phyloP scores from a whole-genome alignment of 495 filamentous ascomycete genomes.

The Tuber calosporum region DNA sequence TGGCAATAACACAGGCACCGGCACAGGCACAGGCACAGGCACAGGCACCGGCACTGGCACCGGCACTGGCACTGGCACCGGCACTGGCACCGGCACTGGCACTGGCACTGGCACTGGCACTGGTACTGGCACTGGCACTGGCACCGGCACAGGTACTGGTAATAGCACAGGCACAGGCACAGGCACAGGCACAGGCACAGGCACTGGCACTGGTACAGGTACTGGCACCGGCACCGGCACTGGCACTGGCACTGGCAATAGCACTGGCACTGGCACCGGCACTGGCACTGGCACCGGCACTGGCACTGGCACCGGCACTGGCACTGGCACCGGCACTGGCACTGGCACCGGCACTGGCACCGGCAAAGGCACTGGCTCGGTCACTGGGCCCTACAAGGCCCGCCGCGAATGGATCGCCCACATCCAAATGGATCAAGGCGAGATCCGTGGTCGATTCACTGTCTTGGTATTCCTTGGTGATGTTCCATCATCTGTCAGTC shows the following conservation, averaged over 20 bases:
- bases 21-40: neutral
- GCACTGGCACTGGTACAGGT: neutral
- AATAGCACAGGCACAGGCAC: neutral
- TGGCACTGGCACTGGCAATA: no score
- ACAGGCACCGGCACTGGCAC: neutral
- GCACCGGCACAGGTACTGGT: neutral
- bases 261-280: neutral
- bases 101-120: neutral
- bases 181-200: neutral
- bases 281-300: neutral
- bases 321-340: neutral
- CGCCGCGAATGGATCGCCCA: constrained; percentile 39
- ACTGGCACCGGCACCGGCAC: neutral
- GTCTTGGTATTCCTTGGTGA: constrained; percentile 27
- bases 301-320: neutral
- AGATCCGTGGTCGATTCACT: constrained; percentile 25
- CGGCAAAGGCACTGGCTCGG: neutral
- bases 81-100: neutral
- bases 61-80: neutral
- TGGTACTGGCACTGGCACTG: neutral
- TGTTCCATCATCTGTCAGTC: constrained; percentile 12
- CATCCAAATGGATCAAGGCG: constrained; percentile 30
- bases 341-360: neutral
- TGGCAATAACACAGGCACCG: no score
- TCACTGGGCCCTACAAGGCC: neutral